Conservation (phyloP, 345 rosid genomes). For the Durio zibethinus region DNA sequence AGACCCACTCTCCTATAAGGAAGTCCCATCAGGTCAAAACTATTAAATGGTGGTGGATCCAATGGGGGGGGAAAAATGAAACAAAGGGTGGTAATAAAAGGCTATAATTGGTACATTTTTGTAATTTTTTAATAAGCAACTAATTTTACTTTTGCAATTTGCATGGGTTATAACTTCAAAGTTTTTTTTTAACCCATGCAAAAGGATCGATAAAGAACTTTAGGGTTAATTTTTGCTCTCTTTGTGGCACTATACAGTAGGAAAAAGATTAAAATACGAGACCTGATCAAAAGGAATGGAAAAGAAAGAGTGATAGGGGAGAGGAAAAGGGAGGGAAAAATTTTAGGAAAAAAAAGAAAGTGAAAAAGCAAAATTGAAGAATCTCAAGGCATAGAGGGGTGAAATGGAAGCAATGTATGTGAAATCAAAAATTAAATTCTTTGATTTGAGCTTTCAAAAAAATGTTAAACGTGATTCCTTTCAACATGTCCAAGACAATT, state of each 20-base stretch:
- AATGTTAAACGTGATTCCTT: no score
- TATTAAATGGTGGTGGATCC: constrained; percentile 25
- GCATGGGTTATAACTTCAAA: not conserved
- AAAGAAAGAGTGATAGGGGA: constrained; percentile 11
- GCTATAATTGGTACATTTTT: not conserved
- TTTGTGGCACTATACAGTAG: constrained; percentile 23
- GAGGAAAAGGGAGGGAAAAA: not conserved
- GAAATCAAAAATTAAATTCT: not conserved
- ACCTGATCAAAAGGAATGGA: not conserved
- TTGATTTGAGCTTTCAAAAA: no score
- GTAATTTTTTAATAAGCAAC: no score
- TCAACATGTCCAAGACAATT: constrained; percentile 6
- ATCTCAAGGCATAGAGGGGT: constrained; percentile 23
- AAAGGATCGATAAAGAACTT: constrained; percentile 16
- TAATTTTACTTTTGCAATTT: no score
- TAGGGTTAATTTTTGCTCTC: constrained; percentile 16
- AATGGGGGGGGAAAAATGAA: not conserved
- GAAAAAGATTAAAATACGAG: constrained; percentile 10
- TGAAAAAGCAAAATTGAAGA: constrained; percentile 18
- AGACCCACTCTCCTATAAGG: not conserved
- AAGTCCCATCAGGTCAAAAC: constrained; percentile 9
- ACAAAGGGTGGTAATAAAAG: not conserved
- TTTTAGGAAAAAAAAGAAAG: not conserved
- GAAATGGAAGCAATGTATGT: not conserved
- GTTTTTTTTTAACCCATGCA: not conserved